Evolutionary conservation across 1,139 yeast genomes (phyloP).

Genomic region (Geotrichum citri-aurantii): DNA sequence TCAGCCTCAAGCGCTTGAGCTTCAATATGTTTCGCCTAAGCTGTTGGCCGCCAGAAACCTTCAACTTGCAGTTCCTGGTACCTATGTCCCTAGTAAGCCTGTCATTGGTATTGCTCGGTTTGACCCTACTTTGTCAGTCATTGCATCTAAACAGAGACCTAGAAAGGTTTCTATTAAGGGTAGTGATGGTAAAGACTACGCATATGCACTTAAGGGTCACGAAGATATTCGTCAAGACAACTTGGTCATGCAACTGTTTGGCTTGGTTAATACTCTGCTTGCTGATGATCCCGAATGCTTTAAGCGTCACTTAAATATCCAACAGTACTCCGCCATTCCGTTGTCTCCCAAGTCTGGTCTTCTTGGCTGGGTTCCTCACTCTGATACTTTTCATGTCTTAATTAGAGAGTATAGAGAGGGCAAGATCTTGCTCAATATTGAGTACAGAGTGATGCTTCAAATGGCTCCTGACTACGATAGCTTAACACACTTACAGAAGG

Average conservation of each 20-base stretch:
- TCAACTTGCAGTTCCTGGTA: constrained; percentile 90
- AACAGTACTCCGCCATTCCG: constrained; percentile 88
- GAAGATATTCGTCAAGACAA: constrained; percentile 98
- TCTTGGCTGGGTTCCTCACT: constrained; percentile 94
- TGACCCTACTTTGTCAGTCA: constrained; percentile 82
- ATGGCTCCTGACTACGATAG: constrained; percentile 98
- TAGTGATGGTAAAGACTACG: constrained; percentile 86
- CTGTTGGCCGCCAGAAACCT: constrained; percentile 71
- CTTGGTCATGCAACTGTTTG: constrained; percentile 95
- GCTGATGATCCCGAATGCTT: constrained; percentile 92
- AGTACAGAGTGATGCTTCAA: constrained; percentile 91
- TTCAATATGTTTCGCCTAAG: constrained; percentile 91
- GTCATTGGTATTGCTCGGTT: constrained; percentile 65
- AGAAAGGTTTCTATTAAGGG: constrained; percentile 75
- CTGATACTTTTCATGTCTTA: constrained; percentile 92
- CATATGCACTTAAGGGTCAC: constrained; percentile 81
- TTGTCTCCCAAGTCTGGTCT: constrained; percentile 96
- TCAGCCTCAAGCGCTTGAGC: constrained; percentile 75
- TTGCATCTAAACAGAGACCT: constrained; percentile 94
- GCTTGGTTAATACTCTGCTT: constrained; percentile 84
- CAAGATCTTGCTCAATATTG: constrained; percentile 82
- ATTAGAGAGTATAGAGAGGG: constrained; percentile 91
- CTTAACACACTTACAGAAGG: constrained; percentile 80
- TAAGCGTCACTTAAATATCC: constrained; percentile 91
- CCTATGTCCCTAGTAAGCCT: constrained; percentile 81